These are phyloP conservation scores for Geotrichum klebahnii DNA, from an alignment of 1,139 yeast genomes.

Conservation along the genomic window DNA sequence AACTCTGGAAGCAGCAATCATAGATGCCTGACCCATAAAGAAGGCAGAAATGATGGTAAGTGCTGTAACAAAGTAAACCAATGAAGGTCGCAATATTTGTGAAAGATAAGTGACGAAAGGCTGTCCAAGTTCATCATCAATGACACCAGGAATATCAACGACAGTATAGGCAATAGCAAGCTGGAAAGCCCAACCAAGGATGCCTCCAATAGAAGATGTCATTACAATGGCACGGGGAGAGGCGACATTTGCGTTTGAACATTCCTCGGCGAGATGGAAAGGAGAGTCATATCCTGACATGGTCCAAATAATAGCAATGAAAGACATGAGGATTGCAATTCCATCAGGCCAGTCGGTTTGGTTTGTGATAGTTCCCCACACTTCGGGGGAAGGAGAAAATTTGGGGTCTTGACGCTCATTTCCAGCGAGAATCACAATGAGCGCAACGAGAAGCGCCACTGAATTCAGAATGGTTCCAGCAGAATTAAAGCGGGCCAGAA, in stretches of 20 bases:
- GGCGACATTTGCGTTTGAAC: slow-evolving; percentile 60
- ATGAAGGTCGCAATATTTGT: slow-evolving; percentile 47
- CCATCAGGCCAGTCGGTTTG: slow-evolving; percentile 68
- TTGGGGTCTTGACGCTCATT: slow-evolving; percentile 45
- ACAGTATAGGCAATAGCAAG: slow-evolving; percentile 63
- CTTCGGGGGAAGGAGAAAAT: slow-evolving; percentile 49
- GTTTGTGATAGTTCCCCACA: slow-evolving; percentile 56
- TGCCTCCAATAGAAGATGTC: slow-evolving; percentile 60
- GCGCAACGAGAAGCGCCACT: slow-evolving; percentile 51
- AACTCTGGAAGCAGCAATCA: slow-evolving; percentile 67
- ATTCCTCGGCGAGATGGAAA: slow-evolving; percentile 68
- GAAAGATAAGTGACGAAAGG: slow-evolving; percentile 58
- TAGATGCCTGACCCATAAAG: slow-evolving; percentile 67
- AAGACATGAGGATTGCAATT: slow-evolving; percentile 55
- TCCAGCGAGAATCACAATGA: slow-evolving; percentile 55
- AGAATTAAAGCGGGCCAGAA: slow-evolving; percentile 54
- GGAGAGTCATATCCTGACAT: slow-evolving; percentile 76
- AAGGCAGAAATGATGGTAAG: slow-evolving; percentile 58
- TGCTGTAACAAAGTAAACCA: slow-evolving; percentile 55
- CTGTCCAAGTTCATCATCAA: slow-evolving; percentile 56
- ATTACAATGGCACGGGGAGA: slow-evolving; percentile 65
- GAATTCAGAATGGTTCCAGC: slow-evolving; percentile 50
- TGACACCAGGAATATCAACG: slow-evolving; percentile 51
- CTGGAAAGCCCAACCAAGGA: slow-evolving; percentile 60
- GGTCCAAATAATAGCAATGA: slow-evolving; percentile 68